Conservation (phyloP, 345 rosid species). For the Citrus maxima region DNA sequence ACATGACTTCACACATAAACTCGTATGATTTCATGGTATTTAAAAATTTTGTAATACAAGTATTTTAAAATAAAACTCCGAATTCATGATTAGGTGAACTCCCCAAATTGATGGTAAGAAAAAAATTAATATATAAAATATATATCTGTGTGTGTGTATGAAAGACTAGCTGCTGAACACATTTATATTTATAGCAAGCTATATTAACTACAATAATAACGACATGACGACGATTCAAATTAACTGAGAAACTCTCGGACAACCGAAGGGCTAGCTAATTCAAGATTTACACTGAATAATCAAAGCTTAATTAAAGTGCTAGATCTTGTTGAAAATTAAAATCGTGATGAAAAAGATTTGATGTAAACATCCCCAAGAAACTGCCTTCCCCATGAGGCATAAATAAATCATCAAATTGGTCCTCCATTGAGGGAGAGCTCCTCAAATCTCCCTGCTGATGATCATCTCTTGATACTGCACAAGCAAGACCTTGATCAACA, state of each 20-base stretch:
- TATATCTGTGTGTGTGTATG: too few relatives aligned
- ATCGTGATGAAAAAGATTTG: constrained; percentile 21
- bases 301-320: constrained; percentile 8
- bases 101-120: too few relatives aligned
- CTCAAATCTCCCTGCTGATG: background rate
- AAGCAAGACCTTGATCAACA: background rate
- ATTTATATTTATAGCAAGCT: background rate
- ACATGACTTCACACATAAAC: too few relatives aligned
- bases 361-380: constrained; percentile 29
- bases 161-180: too few relatives aligned
- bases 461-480: background rate
- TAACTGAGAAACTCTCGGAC: background rate
- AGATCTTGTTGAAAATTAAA: constrained; percentile 23
- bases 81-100: too few relatives aligned
- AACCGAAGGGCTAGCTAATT: background rate
- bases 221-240: background rate
- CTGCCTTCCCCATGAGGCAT: constrained; percentile 22
- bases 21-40: too few relatives aligned
- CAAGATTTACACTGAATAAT: background rate
- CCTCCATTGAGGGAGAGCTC: constrained; percentile 14
- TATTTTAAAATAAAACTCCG: too few relatives aligned
- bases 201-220: background rate
- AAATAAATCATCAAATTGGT: constrained; percentile 13
- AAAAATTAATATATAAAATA: too few relatives aligned
- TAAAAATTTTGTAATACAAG: too few relatives aligned